Conservation (phyloP, 108 stramenopile species). For the Conticribra guillardii region DNA sequence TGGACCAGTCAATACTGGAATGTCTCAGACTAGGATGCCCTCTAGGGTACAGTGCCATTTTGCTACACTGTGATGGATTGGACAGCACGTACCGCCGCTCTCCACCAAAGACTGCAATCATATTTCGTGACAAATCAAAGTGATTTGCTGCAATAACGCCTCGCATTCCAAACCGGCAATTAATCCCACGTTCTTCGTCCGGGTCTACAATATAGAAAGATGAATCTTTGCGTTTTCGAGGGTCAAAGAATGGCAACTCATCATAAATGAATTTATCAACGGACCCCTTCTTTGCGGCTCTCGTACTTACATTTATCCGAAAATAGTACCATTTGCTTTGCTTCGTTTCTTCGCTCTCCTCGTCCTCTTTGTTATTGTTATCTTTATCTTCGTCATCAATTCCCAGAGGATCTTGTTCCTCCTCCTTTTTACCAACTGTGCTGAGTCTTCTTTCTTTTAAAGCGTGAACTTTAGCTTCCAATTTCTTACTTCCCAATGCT, state of each 20-base stretch:
- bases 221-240: conserved; percentile 34
- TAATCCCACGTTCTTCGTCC: conserved; percentile 69
- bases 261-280: conserved; percentile 49
- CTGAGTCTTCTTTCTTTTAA: conserved; percentile 38
- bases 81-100: conserved; percentile 73
- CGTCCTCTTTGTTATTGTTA: conserved; percentile 1
- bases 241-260: conserved; percentile 63
- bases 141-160: conserved; percentile 79
- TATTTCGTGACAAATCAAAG: conserved; percentile 83
- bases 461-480: conserved; percentile 11
- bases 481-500: conserved; percentile 25
- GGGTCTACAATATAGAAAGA: conserved; percentile 77
- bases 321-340: conserved; percentile 73
- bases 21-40: conserved; percentile 66
- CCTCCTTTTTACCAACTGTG: neutral
- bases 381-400: conserved; percentile 14
- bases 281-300: conserved; percentile 19
- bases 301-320: conserved; percentile 46
- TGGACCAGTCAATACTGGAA: conserved; percentile 53
- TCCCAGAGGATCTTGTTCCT: conserved; percentile 11
- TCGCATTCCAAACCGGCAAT: conserved; percentile 89
- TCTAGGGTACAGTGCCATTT: conserved; percentile 65
- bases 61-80: conserved; percentile 66
- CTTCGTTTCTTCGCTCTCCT: conserved; percentile 35
- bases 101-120: conserved; percentile 71